Base-by-base conservation (phyloP, 2,329 filamentous ascomycete species). In the Penicillium rolfsii region DNA sequence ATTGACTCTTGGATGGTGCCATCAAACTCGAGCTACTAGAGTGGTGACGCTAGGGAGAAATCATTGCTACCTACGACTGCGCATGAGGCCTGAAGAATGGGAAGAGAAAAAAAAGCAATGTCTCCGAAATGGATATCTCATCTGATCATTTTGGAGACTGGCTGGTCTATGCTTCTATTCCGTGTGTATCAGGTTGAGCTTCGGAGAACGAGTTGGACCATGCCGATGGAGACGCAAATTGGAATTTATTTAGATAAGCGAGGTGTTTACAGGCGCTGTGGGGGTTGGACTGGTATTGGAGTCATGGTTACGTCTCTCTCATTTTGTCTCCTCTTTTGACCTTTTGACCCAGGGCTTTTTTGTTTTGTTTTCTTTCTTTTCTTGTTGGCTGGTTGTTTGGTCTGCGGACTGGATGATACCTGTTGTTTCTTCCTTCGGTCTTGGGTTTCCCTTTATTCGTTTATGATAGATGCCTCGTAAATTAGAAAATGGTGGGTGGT, bases 401-500 rank as follows among this genome's bases (percentile, higher is more conserved):
- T 19, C n/a, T 30, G 24, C 6, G 24, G 24, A 11, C 26, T 22
- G 24, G 52, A 30, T 22, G 52, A 40, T 53, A 52, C 14, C 45
- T 40, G 26, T 22, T 12, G 33, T 40, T 26, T 55, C 9, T 52
- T 16, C 45, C 52, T 22, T 36, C 26, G 58, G 49, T 52, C 40
- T 45, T 58, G 28, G 49, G 56, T 14, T 46, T 61, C 59, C 36
- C 4, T 49, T 40, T 2, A 22, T 19, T 36, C 28, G 28, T 45
- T 38, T 28, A 36, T 14, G 50, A 55, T 65, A 64, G 62, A 66
- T 63, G 54, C 57, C 58, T 57, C 52, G n/a, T 55, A 57, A 24
- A 41, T 41, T n/a, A 56, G 52, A 46, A 43, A 58, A 40, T 48
- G 60, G 57, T 9, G 40, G 62, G 61, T 12, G 43, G 55, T 26